Evolutionary conservation across 2,329 filamentous ascomycete genomes (phyloP), one percentile per base, ranked within the genome.

Genomic region (Fusarium penzigii): DNA sequence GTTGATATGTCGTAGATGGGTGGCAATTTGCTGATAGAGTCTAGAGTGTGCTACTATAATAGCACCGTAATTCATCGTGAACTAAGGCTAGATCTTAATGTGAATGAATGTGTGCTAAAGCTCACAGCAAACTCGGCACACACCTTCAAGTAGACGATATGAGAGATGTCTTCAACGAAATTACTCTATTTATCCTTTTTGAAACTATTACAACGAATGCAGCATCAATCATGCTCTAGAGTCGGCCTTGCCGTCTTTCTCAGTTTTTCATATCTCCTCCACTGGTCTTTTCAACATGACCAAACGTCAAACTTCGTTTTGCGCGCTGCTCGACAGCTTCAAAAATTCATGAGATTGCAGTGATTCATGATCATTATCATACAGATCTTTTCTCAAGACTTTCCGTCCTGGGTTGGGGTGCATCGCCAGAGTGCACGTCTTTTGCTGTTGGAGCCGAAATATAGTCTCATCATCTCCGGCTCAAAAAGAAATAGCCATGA

Each of bases 1-100:
- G 69, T 75, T 11, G 73, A 77, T 42, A 78, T 78, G 77, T 69
- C 32, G 10, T 36, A 36, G 32, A 36, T 36, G 32, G 32, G 10
- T 36, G 32, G 32, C 13, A 14, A 3, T 36, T 36, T 36, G 32
- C 5, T 36, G 32, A 14, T 14, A 36, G 13, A 36, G 9, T 36
- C 32, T 12, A 25, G 20, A 25, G 20, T 25, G 20, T 25, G 20
- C 20, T 25, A 25, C 20, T 25, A 25, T 7, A 5, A 25, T 25
- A 5, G 20, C 7, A 25, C 20, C 20, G 20, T 25, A 7, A 25
- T 25, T 25, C 20, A 25, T 7, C 20, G 7, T 25, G 20, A 25
- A 7, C 20, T 7, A 25, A 25, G 7, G 20, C 7, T 25, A n/a
- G 20, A 25, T 25, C 20, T 25, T 7, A 25, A 25, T 25, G 20